These are phyloP conservation scores for Acer negundo DNA, from an alignment of 345 rosid genomes.

Conservation along the genomic window DNA sequence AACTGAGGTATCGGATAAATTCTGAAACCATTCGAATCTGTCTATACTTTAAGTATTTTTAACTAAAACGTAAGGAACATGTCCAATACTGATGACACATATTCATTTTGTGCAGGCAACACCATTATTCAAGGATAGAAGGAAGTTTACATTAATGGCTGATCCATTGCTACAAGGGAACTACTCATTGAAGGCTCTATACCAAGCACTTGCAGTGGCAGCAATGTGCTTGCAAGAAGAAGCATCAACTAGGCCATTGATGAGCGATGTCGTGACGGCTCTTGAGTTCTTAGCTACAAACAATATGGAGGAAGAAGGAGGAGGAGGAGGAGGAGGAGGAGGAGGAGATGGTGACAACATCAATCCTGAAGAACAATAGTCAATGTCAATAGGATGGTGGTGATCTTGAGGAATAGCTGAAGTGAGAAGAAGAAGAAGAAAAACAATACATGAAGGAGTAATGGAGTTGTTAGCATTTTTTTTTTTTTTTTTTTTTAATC, in stretches of 20 bases:
- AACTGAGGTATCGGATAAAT: too few species aligned
- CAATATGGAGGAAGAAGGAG: background rate
- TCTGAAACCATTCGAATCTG: background rate
- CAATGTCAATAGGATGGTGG: background rate
- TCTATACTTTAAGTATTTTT: too few species aligned
- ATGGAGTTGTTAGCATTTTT: background rate
- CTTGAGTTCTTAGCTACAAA: conserved; percentile 57
- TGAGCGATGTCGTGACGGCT: conserved; percentile 83
- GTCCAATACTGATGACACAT: background rate
- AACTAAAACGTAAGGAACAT: background rate
- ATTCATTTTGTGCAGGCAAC: conserved; percentile 51
- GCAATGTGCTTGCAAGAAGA: conserved; percentile 90
- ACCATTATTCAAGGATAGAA: conserved; percentile 67
- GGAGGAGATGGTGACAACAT: conserved; percentile 1
- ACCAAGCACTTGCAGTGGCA: conserved; percentile 83
- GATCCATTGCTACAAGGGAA: conserved; percentile 68
- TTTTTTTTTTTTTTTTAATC: too few species aligned
- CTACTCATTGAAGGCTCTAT: conserved; percentile 57
- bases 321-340: background rate
- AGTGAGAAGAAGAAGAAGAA: background rate
- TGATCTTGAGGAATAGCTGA: background rate
- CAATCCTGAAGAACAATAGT: background rate
- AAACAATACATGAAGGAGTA: too few species aligned
- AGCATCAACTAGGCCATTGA: conserved; percentile 58
- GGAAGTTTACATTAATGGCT: conserved; percentile 61